Conservation (phyloP, 2,329 filamentous ascomycete species). For the Xylariaceae sp. region DNA sequence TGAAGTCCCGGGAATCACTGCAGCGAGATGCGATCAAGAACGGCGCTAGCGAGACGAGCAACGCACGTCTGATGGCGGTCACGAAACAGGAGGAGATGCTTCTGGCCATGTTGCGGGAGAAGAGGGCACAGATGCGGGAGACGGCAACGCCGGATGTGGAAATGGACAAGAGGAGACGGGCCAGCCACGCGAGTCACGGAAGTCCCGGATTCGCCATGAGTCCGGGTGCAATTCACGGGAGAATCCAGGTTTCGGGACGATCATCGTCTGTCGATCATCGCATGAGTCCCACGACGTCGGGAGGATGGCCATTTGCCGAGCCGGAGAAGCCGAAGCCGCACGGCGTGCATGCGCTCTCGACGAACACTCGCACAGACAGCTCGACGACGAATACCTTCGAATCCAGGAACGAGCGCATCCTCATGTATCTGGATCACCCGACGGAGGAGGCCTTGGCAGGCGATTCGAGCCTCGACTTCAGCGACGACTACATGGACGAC, state of each 20-base stretch:
- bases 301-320: slow-evolving; percentile 6
- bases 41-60: slow-evolving; percentile 27
- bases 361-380: slow-evolving; percentile 11
- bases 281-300: neutral
- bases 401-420: slow-evolving; percentile 30
- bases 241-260: neutral
- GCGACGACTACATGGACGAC: slow-evolving; percentile 25
- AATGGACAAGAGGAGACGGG: slow-evolving; percentile 30
- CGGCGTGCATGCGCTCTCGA: slow-evolving; percentile 8
- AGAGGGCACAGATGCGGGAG: slow-evolving; percentile 52
- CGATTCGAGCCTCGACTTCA: slow-evolving; percentile 32
- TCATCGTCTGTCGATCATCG: slow-evolving; percentile 1
- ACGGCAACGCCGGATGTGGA: slow-evolving; percentile 41
- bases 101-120: slow-evolving; percentile 51
- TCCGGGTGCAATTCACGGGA: neutral
- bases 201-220: slow-evolving; percentile 9
- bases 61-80: slow-evolving; percentile 50
- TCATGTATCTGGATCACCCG: slow-evolving; percentile 33
- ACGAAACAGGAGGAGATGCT: slow-evolving; percentile 55
- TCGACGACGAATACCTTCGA: slow-evolving; percentile 16
- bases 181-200: slow-evolving; percentile 5
- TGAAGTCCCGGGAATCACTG: slow-evolving; percentile 36
- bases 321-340: neutral
- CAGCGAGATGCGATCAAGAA: slow-evolving; percentile 26
- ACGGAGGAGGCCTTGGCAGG: slow-evolving; percentile 24